Evolutionary conservation across 1,284 basidiomycete genomes (phyloP), one percentile per base, ranked within the genome.

Genomic region (Ceratobasidium sp.): DNA sequence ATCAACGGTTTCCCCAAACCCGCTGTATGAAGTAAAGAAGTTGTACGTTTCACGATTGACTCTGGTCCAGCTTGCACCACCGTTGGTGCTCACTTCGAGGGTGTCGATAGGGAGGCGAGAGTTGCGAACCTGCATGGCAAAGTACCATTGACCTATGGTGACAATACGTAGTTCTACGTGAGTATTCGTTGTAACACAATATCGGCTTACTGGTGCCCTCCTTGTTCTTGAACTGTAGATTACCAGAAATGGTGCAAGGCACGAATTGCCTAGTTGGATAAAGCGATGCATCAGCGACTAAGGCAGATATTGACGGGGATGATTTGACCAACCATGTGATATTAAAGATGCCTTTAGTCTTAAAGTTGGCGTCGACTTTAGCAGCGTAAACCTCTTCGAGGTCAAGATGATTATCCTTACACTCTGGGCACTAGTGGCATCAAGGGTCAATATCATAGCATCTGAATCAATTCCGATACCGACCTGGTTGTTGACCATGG

Each of bases 61-160:
- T n/a, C 55, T 56, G 9, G 55, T 56, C 55, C 55, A 56, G 55
- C 20, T 56, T 56, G 18, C 55, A 56, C 55, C 55, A 26, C 55
- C 23, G 55, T 56, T 56, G 55, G 55, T 56, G 55, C 55, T 56
- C 55, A 56, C 55, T 56, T 56, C 55, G 55, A 56, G 55, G 26
- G 55, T 56, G 23, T 56, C 55, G 55, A 56, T 56, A 6, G 55
- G 55, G 55, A 56, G 55, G 20, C 55, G 55, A 26, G 55, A 56
- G 20, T 56, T 56, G 55, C 55, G 55, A 56, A 56, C 55, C 23
- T 56, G 55, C 55, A 56, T 26, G 15, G 55, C 55, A 56, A 56
- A 56, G 55, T 56, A 56, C 55, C 55, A 56, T 56, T 20, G 20
- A 26, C 55, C 55, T 56, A 56, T 20, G 20, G 23, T 3, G 20